Base-by-base conservation (phyloP, 139 green algal species). In the Volvox reticuliferus region DNA sequence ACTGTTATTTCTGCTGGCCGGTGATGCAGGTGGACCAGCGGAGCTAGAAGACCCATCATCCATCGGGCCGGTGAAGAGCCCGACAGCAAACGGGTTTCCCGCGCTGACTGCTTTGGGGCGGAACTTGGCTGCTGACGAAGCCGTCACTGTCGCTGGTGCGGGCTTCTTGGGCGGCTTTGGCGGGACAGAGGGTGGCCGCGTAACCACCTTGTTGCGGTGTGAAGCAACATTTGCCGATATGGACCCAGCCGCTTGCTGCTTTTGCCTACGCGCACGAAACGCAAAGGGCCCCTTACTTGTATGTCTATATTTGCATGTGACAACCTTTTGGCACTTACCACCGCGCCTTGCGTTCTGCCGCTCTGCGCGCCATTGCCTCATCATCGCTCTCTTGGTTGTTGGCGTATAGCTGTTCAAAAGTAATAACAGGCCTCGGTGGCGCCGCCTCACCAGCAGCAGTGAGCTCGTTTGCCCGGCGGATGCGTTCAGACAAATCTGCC, bases 281-380 rank as follows among this genome's bases (percentile, higher is more conserved):
- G 12, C 12, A 62, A 6, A 21, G 44, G 44, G 44, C 5, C 44
- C 44, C 44, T 55, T 55, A 55, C 44, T 55, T 5, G 5, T 55
- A 55, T 14, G 44, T 55, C 9, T 55, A 55, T 9, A 55, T 55
- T 55, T 55, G 9, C 44, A 55, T 55, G 44, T 55, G 44, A 9
- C 44, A 5, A 55, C 5, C 44, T 55, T 55, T 55, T 55, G 33
- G 13, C 33, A 79, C 85, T 32, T 55, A 90, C 86, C 86, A 90
- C 12, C 86, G 86, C 22, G 86, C 86, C 73, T 90, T 90, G 73
- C 86, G 86, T 75, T 90, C 86, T 16, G 86, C 86, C 44, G 86
- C 86, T 13, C 86, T 32, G 35, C 86, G 50, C 2, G 86, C 86
- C 86, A 90, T 90, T 28, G 86, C 86, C 69, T 75, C 86, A 21